Conservation (phyloP, 2,329 filamentous ascomycete species). For the Cladosporium velox region DNA sequence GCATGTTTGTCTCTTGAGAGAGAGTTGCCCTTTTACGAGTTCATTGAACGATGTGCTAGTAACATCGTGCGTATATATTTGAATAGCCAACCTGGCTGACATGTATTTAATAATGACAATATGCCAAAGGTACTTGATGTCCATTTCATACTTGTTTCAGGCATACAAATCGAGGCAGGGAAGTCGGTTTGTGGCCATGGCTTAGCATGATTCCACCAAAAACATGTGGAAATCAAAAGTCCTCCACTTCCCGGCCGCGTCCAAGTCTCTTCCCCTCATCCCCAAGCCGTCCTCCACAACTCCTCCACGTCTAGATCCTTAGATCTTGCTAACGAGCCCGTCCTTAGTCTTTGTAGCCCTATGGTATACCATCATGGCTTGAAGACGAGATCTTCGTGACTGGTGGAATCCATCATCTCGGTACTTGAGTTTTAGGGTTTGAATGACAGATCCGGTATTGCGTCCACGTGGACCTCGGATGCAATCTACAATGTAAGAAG, state of each 20-base stretch:
- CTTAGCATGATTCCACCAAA: background rate
- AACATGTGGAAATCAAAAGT: background rate
- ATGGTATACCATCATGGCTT: slow-evolving; percentile 7
- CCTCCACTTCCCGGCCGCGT: slow-evolving; percentile 12
- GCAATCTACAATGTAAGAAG: background rate
- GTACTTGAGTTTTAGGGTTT: slow-evolving; percentile 11
- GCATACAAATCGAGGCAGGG: background rate
- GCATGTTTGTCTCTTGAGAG: background rate
- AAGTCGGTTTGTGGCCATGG: background rate
- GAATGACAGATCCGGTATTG: background rate
- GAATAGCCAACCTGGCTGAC: background rate
- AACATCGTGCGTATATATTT: background rate
- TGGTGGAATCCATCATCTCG: slow-evolving; percentile 10
- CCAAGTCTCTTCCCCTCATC: slow-evolving; percentile 13
- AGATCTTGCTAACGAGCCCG: background rate
- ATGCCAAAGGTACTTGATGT: background rate
- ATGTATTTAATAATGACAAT: background rate
- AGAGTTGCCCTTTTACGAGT: background rate
- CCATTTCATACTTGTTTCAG: background rate
- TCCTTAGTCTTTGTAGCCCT: background rate
- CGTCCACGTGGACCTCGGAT: slow-evolving; percentile 15
- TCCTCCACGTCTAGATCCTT: slow-evolving; percentile 7
- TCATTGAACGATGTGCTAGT: background rate
- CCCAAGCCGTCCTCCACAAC: slow-evolving; percentile 4
- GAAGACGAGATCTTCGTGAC: background rate